Evolutionary conservation across 2,329 filamentous ascomycete genomes (phyloP).

Genomic region (Alternaria postmessia): DNA sequence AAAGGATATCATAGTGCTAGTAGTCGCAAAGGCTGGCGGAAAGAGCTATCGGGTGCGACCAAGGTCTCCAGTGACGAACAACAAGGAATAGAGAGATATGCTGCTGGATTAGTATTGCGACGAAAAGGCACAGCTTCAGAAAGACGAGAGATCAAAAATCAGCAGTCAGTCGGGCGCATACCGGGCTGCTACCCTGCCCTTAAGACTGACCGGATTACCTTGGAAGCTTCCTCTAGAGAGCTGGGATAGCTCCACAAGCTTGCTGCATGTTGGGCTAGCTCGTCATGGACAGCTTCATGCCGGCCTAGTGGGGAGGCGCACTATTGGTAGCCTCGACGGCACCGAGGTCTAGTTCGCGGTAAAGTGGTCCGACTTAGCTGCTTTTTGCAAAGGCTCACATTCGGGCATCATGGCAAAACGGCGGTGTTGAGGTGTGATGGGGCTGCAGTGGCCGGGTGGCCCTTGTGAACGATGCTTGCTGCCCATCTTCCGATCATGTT

Average conservation of each 20-base stretch:
- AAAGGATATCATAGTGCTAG: slow-evolving; percentile 28
- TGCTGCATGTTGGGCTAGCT: slow-evolving; percentile 39
- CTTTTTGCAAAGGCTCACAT: slow-evolving; percentile 21
- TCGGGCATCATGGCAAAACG: slow-evolving; percentile 20
- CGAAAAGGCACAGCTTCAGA: slow-evolving; percentile 13
- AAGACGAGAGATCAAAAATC: slow-evolving; percentile 14
- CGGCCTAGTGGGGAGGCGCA: slow-evolving; percentile 29
- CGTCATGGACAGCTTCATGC: slow-evolving; percentile 36
- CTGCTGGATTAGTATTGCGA: slow-evolving; percentile 23
- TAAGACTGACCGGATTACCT: slow-evolving; percentile 34
- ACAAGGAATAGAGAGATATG: neutral
- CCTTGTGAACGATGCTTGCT: slow-evolving; percentile 17
- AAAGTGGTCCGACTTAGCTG: slow-evolving; percentile 14
- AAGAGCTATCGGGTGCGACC: neutral
- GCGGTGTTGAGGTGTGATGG: slow-evolving; percentile 37
- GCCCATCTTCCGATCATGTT: slow-evolving; percentile 17
- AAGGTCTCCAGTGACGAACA: neutral
- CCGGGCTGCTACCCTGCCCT: slow-evolving; percentile 32
- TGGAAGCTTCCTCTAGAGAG: slow-evolving; percentile 31
- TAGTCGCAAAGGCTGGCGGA: slow-evolving; percentile 4
- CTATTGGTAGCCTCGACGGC: slow-evolving; percentile 23
- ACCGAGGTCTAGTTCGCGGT: slow-evolving; percentile 10
- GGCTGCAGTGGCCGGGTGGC: slow-evolving; percentile 25
- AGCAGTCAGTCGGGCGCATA: slow-evolving; percentile 22
- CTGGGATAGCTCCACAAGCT: slow-evolving; percentile 39